Base-by-base conservation (phyloP, 176 grass and related monocot species). In the Carex littledalei region DNA sequence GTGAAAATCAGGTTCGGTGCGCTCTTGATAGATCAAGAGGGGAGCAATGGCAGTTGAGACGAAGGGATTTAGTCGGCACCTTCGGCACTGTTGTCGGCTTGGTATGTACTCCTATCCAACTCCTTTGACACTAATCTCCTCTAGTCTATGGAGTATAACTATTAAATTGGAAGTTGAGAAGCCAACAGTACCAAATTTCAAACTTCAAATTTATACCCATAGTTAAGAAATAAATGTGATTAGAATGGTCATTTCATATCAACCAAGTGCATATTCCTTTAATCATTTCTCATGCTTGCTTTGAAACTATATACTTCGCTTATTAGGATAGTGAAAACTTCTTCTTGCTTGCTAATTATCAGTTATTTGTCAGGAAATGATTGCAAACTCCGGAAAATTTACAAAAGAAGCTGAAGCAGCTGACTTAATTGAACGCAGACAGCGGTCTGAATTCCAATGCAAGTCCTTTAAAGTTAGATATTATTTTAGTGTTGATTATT, bases 391-490 rank as follows among this genome's bases (percentile, higher is more conserved):
- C 0, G 91, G 88, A 16, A 53, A 75, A 61, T 89, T 86, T 58
- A 90, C 89, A 5, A 78, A 85, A 32, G 80, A 84, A 69, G 91
- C 96, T 84, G 35, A 67, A 67, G 96, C 96, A 16, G 93, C 96
- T 69, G 96, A 99, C 78, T 86, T 99, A 70, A 99, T 99, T 67
- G 90, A 99, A 63, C 91, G 88, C 35, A 86, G 96, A 20, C 96
- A 99, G 80, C 93, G 93, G 20, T 90, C 86, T 24, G 96, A 99
- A 85, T 99, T 99, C 74, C 96, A 99, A 84, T 99, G 96, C 95
- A 89, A 77, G 91, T 87, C 26, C 57, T 37, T 67, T 86, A 77
- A 55, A 77, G 1, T 54, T 12, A 29, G 49, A 81, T 85, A 24
- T 8, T 12, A 71, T 64, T 16, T 82, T 20, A 13, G 37, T n/a